Base-by-base conservation (phyloP, 2,329 filamentous ascomycete genomes). In the Chrysosporium keratinophilum region DNA sequence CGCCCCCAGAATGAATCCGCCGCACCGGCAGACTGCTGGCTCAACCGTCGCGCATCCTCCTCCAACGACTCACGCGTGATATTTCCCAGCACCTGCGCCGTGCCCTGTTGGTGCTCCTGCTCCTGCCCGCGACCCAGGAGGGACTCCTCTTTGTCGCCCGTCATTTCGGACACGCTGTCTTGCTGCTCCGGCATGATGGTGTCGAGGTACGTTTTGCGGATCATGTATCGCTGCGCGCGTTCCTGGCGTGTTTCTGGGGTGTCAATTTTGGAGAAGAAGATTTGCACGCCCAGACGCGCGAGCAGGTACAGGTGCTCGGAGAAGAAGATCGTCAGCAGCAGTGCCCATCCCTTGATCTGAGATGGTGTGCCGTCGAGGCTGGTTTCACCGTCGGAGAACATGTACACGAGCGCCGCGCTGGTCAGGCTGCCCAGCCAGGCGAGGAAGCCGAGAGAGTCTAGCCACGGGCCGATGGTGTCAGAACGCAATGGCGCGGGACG, bases 391-490 rank as follows among this genome's bases (percentile, higher is more conserved):
- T 83, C 81, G 60, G 81, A 84, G 74, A 96, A 97, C 63, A 98
- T 81, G 68, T 89, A 95, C 0, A 95, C 86, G 46, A 97, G 80
- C 0, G 90, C 88, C 0, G 89, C 83, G 53, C 86, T 89, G 4
- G 89, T 94, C 56, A 97, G 75, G 60, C 85, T 93, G 40, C 93
- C 93, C 20, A 96, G 75, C 93, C 93, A 97, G 2, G 88, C 85
- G n/a, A 97, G 75, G 67, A 97, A 94, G 14, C 84, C 84, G 1
- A 98, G 76, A 1, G 87, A 84, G 59, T 89, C 81, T 11, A 97
- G 75, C 85, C 89, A 97, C 0, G 93, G 90, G 0, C 93, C 93
- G 61, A 98, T 97, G 1, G 87, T 93, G 71, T 97, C 93, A 1
- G 88, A 83, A 51, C 93, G 82, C 79, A 86, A 88, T 0, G 93